Percentiles rank a stretch among this genome's conserved stretches.
Conservation (phyloP, 768 basidiomycete genomes). For the Asterophora lycoperdoides region DNA sequence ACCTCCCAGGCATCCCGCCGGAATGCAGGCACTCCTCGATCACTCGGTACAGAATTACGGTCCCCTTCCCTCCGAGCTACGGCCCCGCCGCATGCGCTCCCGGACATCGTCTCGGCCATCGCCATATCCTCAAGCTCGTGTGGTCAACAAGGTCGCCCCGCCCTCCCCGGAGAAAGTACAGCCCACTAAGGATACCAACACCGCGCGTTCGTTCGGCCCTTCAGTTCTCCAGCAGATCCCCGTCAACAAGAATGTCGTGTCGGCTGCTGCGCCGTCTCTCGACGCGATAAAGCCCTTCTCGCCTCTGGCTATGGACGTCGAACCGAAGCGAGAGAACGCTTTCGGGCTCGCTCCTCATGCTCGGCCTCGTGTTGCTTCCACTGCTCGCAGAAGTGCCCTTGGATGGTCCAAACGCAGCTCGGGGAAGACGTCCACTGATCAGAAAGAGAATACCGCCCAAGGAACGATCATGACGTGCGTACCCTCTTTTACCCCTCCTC, state of each 20-base stretch:
- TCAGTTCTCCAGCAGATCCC: slow-evolving; percentile 41
- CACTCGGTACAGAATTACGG: slow-evolving; percentile 69
- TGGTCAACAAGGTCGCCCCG: slow-evolving; percentile 34
- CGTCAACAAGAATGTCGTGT: slow-evolving; percentile 38
- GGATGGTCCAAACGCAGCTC: slow-evolving; percentile 64
- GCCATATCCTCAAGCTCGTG: slow-evolving; percentile 60
- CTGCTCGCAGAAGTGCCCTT: slow-evolving; percentile 50
- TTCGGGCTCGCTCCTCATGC: slow-evolving; percentile 31
- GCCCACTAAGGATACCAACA: slow-evolving; percentile 16
- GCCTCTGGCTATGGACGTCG: slow-evolving; percentile 33
- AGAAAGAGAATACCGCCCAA: slow-evolving; percentile 49
- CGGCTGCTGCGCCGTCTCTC: slow-evolving; percentile 30
- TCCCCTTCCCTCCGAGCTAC: slow-evolving; percentile 70
- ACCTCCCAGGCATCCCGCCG: slow-evolving; percentile 58
- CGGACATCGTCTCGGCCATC: slow-evolving; percentile 69
- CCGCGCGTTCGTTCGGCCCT: slow-evolving; percentile 16
- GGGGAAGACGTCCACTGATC: slow-evolving; percentile 47
- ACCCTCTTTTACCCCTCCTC: neutral
- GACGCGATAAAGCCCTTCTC: slow-evolving; percentile 41
- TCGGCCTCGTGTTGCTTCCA: slow-evolving; percentile 52
- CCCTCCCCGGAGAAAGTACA: slow-evolving; percentile 38
- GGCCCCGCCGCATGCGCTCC: slow-evolving; percentile 56
- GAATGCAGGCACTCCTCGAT: slow-evolving; percentile 70
- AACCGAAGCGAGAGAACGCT: slow-evolving; percentile 35
- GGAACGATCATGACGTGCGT: slow-evolving; percentile 56